These are phyloP conservation scores for Chrysoporthe puriensis DNA, from an alignment of 2,329 filamentous ascomycete species.

Conservation along the genomic window DNA sequence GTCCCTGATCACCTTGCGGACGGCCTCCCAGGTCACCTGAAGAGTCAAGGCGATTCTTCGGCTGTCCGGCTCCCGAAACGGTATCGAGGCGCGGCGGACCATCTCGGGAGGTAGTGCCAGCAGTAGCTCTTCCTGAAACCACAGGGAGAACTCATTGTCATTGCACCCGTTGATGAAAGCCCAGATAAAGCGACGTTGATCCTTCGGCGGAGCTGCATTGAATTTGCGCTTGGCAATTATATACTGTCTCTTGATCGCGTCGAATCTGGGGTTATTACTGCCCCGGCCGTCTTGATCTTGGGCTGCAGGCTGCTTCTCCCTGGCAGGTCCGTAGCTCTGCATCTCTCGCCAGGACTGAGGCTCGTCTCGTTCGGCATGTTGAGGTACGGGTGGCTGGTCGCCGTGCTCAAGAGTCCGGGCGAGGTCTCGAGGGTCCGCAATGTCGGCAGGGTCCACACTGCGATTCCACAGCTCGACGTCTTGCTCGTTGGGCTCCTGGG, in stretches of 20 bases:
- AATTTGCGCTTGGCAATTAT: slow-evolving; percentile 24
- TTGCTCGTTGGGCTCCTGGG: background rate
- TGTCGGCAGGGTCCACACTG: background rate
- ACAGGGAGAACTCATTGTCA: slow-evolving; percentile 26
- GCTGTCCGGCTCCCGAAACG: background rate
- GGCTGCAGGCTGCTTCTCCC: background rate
- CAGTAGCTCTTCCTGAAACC: slow-evolving; percentile 33
- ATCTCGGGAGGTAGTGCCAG: slow-evolving; percentile 21
- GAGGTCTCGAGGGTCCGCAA: background rate
- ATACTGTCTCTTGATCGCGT: slow-evolving; percentile 29
- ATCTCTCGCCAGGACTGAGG: background rate
- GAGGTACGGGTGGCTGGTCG: background rate
- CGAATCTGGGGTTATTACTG: slow-evolving; percentile 14
- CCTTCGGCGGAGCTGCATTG: slow-evolving; percentile 12
- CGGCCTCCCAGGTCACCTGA: slow-evolving; percentile 16
- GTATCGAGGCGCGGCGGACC: background rate
- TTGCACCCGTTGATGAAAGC: slow-evolving; percentile 33
- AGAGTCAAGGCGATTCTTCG: background rate
- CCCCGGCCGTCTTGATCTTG: background rate
- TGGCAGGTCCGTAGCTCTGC: background rate
- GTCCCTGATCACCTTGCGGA: background rate
- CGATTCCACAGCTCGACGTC: background rate
- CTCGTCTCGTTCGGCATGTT: background rate
- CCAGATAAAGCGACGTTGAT: slow-evolving; percentile 32
- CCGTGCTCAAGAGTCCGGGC: background rate